Conservation (phyloP, 1,284 basidiomycete genomes). For the Tilletia caries region DNA sequence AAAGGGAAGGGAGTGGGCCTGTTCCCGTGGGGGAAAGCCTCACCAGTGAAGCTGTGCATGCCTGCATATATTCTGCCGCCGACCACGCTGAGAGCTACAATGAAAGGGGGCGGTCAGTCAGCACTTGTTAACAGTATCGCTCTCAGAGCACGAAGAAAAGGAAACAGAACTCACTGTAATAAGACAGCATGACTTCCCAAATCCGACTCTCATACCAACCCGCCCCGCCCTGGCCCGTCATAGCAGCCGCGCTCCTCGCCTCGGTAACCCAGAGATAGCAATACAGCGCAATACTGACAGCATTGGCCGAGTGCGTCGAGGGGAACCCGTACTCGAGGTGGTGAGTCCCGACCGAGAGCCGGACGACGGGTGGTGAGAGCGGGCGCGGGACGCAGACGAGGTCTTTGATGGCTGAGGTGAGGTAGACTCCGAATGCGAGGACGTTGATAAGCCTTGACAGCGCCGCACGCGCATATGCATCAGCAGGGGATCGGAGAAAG, state of each 20-base stretch:
- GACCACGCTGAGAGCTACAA: slow-evolving; percentile 67
- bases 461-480: slow-evolving; percentile 20
- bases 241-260: background rate
- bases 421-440: slow-evolving; percentile 76
- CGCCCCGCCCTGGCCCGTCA: background rate
- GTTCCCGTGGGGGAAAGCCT: background rate
- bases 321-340: slow-evolving; percentile 77
- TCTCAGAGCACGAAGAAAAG: slow-evolving; percentile 56
- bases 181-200: slow-evolving; percentile 34
- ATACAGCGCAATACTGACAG: slow-evolving; percentile 70
- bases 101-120: slow-evolving; percentile 56
- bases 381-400: slow-evolving; percentile 86
- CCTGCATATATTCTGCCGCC: slow-evolving; percentile 76
- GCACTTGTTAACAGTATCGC: background rate
- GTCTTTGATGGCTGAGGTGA: slow-evolving; percentile 81
- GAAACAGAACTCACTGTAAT: slow-evolving; percentile 46
- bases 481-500: slow-evolving; percentile 10
- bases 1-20: too few species aligned
- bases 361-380: slow-evolving; percentile 80
- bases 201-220: slow-evolving; percentile 21
- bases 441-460: slow-evolving; percentile 60
- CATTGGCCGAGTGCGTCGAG: slow-evolving; percentile 91
- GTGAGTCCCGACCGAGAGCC: slow-evolving; percentile 61
- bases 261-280: slow-evolving; percentile 39
- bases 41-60: slow-evolving; percentile 53